A percentile compares a stretch with the other conserved stretches of the same genome.
These are phyloP conservation scores for Ceratobasidium sp. DNA, from an alignment of 1,284 basidiomycete species.

Conservation along the genomic window DNA sequence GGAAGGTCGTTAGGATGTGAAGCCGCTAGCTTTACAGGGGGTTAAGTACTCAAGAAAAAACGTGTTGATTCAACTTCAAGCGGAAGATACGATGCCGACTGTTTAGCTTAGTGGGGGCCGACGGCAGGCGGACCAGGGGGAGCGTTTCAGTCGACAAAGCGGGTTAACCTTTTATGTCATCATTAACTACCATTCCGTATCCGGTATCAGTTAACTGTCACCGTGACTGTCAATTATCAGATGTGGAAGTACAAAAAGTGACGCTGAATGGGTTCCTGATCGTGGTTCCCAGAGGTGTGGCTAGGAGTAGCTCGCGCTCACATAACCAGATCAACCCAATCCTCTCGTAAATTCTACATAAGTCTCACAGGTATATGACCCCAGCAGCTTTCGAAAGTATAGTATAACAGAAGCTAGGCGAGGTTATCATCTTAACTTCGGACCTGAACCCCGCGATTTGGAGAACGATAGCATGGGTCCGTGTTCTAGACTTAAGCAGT, in stretches of 20 bases:
- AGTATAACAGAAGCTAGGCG: background rate
- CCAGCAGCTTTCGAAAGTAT: background rate
- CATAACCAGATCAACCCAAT: background rate
- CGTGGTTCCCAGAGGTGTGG: background rate
- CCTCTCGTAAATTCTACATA: background rate
- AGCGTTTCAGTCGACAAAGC: background rate
- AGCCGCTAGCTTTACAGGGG: background rate
- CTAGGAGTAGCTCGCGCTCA: background rate
- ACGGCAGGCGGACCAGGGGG: background rate
- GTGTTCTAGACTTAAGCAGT: background rate
- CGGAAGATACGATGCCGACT: background rate
- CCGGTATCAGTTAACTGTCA: background rate
- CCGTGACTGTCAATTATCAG: background rate
- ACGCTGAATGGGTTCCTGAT: background rate
- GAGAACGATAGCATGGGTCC: background rate
- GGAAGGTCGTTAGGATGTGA: background rate
- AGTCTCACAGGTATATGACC: background rate
- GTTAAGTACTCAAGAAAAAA: background rate
- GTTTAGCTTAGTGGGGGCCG: background rate
- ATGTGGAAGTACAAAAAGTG: background rate
- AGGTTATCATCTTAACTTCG: background rate
- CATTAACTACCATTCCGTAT: background rate
- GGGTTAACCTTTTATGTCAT: background rate
- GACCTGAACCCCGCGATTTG: background rate
- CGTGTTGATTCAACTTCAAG: background rate